Conservation (phyloP, 495 filamentous ascomycete genomes). For the Aspergillus bridgeri region DNA sequence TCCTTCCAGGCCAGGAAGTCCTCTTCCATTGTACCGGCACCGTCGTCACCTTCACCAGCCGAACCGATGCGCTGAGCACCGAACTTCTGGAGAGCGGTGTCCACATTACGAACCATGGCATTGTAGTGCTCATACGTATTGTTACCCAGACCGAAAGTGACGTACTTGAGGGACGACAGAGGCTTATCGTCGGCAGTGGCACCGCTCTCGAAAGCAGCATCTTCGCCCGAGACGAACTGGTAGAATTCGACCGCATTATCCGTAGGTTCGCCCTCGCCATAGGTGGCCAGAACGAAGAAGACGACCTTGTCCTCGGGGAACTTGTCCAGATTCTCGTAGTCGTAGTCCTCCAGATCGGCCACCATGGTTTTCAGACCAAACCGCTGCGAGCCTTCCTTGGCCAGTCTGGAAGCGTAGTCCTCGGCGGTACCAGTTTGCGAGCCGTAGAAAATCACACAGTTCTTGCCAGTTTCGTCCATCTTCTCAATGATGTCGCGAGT, state of each 20-base stretch:
- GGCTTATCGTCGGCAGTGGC: constrained; percentile 61
- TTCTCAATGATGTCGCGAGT: constrained; percentile 91
- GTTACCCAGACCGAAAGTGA: constrained; percentile 93
- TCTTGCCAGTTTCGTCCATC: constrained; percentile 93
- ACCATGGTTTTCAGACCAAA: constrained; percentile 99
- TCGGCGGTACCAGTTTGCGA: constrained; percentile 98
- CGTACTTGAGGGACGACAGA: constrained; percentile 82
- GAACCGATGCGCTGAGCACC: constrained; percentile 81
- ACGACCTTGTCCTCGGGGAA: constrained; percentile 87
- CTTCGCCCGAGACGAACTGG: constrained; percentile 86
- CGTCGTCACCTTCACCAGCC: constrained; percentile 95
- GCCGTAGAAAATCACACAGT: constrained; percentile 97
- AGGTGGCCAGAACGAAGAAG: constrained; percentile 95
- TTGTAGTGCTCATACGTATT: constrained; percentile 99
- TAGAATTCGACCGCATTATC: constrained; percentile 99
- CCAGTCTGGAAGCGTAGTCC: constrained; percentile 95
- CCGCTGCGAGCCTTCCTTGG: constrained; percentile 94
- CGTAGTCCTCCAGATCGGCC: constrained; percentile 96
- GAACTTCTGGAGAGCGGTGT: constrained; percentile 72
- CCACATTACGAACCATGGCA: constrained; percentile 90
- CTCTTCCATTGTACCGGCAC: constrained; percentile 99
- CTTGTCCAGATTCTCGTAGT: constrained; percentile 89
- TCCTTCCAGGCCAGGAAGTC: constrained; percentile 99
- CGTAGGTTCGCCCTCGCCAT: constrained; percentile 97
- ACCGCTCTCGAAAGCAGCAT: constrained; percentile 74